Conservation (phyloP, 768 basidiomycete genomes). For the Sarcomyxa edulis region DNA sequence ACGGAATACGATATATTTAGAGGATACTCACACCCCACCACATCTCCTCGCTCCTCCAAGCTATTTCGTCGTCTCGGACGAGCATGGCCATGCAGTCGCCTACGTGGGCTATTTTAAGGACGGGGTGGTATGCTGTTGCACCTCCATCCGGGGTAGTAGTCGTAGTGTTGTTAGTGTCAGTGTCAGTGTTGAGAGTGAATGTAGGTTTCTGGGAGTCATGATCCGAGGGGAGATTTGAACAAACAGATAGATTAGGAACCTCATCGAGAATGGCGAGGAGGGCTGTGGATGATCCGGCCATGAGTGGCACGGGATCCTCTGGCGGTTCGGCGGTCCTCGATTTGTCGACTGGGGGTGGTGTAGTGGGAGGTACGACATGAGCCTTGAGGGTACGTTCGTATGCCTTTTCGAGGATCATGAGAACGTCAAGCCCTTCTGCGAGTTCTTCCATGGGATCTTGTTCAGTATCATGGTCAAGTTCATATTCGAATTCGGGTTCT, state of each 20-base stretch:
- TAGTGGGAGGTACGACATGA: constrained; percentile 40
- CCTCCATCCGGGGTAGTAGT: constrained; percentile 4
- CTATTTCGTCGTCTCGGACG: constrained; percentile 70
- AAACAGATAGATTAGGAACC: constrained; percentile 1
- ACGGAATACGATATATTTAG: constrained; percentile 1
- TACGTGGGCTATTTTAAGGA: constrained; percentile 77
- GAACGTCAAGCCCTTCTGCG: constrained; percentile 63
- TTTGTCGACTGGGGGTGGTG: constrained; percentile 7
- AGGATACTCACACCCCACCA: constrained; percentile 66
- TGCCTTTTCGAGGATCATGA: constrained; percentile 64
- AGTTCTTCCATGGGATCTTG: constrained; percentile 51
- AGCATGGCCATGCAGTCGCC: constrained; percentile 89
- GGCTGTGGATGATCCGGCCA: constrained; percentile 65
- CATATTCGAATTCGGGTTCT: neutral
- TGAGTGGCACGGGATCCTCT: constrained; percentile 29
- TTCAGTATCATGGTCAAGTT: constrained; percentile 3
- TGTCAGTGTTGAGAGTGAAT: constrained; percentile 3
- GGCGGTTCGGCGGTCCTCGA: constrained; percentile 13
- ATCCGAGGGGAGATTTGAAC: constrained; percentile 7
- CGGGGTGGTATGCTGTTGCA: constrained; percentile 36
- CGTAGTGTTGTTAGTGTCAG: too few relatives aligned
- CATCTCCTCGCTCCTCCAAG: constrained; percentile 90
- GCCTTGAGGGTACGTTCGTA: constrained; percentile 62
- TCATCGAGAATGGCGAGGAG: constrained; percentile 25
- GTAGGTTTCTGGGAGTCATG: too few relatives aligned